phyloP scores from a whole-genome alignment of 345 rosid species.

The Luvunga scandens region DNA sequence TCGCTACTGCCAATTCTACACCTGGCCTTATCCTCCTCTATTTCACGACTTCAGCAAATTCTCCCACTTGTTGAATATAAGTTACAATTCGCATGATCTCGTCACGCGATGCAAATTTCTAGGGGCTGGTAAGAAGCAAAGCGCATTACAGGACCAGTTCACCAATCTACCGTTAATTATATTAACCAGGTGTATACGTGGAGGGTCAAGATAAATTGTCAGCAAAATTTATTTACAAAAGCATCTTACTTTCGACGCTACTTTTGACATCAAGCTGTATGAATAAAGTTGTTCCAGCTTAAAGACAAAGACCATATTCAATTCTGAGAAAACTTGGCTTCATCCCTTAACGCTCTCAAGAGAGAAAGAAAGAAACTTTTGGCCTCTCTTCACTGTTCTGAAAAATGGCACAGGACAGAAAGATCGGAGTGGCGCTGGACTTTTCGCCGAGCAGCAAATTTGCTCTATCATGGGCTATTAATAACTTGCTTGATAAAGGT shows the following conservation, averaged over 20 bases:
- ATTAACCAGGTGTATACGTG: neutral
- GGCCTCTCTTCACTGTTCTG: neutral
- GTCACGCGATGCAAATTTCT: no score
- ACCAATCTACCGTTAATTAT: neutral
- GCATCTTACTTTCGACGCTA: neutral
- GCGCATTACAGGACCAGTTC: neutral
- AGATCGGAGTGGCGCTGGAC: conserved; percentile 84
- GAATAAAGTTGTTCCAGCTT: neutral
- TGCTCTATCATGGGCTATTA: conserved; percentile 83
- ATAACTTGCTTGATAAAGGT: conserved; percentile 74
- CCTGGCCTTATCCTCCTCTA: neutral
- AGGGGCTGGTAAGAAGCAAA: neutral
- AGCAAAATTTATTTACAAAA: neutral
- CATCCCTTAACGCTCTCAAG: neutral
- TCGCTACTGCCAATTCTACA: neutral
- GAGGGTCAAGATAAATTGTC: conserved; percentile 3
- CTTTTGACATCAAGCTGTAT: neutral
- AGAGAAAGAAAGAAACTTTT: neutral
- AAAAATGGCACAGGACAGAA: conserved; percentile 66
- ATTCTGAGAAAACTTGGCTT: neutral
- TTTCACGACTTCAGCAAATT: neutral
- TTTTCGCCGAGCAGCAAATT: conserved; percentile 90
- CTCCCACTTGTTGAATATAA: no score
- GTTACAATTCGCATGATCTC: no score
- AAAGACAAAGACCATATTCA: neutral